Base-by-base conservation (phyloP, 345 rosid genomes). In the Lepidium aucheri region DNA sequence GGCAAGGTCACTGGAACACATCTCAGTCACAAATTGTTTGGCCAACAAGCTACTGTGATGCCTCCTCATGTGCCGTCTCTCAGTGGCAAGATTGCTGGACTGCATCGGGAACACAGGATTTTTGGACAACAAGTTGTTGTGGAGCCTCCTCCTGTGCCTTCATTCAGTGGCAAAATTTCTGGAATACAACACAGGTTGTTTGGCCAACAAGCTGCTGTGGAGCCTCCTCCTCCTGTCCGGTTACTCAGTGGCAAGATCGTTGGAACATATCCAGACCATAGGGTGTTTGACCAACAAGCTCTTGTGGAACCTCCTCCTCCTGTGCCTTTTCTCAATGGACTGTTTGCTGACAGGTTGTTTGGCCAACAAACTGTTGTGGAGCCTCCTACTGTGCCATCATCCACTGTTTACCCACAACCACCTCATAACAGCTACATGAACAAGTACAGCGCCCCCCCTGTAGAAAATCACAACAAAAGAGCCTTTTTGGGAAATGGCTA, bases 11-110 rank as follows among this genome's bases (percentile, higher is more conserved):
- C 50, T 14, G 74, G 22, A 11, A 8, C 53, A 46, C 50, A 67
- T 64, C 58, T 82, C 55, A 74, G 41, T 67, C 66, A 66, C 17
- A 70, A 40, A 18, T 18, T 84, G 44, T 84, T 84, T 72, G 76
- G 61, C 34, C 41, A 41, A 24, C 70, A 59, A 35, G 18, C 67
- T 5, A 15, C 32, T 38, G 38, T 60, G 22, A 22, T 44, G 17
- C 56, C 15, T 50, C 54, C 49, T 16, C 7, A 10, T 44, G 24
- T 44, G 49, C 24, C 24, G 15, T 0, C 6, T 5, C 9, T 53
- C 26, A 10, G 16, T 53, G 41, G 9, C 10, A 11, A 15, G 9
- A 15, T 10, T 1, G 24, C 13, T 30, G 20, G 13, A 52, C 4
- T 1, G 10, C 13, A 45, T 43, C 20, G 3, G 20, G 16, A 10